Evolutionary conservation across 2,329 filamentous ascomycete species (phyloP).

Genomic region (Hypoxylon sp.): DNA sequence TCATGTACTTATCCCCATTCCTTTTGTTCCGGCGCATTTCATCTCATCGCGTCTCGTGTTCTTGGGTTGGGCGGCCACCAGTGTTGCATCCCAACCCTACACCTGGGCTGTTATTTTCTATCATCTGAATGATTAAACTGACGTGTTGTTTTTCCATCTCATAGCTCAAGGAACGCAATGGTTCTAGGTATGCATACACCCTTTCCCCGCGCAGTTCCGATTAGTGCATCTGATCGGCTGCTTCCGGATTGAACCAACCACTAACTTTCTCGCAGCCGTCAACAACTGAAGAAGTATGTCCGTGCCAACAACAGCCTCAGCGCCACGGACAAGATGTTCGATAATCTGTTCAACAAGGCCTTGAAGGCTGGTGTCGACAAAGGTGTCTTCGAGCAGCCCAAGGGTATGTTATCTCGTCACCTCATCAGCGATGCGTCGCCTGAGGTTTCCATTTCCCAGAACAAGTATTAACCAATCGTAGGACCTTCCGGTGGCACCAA

Average conservation of each 20-base stretch:
- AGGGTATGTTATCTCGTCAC: constrained; percentile 69
- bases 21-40: constrained; percentile 55
- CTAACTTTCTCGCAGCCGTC: constrained; percentile 60
- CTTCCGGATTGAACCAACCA: constrained; percentile 19
- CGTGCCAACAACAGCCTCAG: constrained; percentile 53
- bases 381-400: constrained; percentile 88
- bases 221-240: constrained; percentile 30
- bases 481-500: constrained; percentile 91
- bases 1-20: constrained; percentile 62
- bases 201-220: neutral
- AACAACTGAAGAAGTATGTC: constrained; percentile 70
- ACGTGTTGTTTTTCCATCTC: constrained; percentile 51
- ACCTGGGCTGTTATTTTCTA: neutral
- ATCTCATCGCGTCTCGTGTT: constrained; percentile 30
- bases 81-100: constrained; percentile 16
- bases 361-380: constrained; percentile 83
- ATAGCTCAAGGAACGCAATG: constrained; percentile 73
- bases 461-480: constrained; percentile 52
- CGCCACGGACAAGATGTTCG: constrained; percentile 67
- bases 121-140: constrained; percentile 51
- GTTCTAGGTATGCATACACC: constrained; percentile 59
- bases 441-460: neutral
- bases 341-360: constrained; percentile 75
- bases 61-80: constrained; percentile 43
- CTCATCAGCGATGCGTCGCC: neutral